Evolutionary conservation across 2,329 filamentous ascomycete genomes (phyloP).

Genomic region (Domatiomyces catenatus): DNA sequence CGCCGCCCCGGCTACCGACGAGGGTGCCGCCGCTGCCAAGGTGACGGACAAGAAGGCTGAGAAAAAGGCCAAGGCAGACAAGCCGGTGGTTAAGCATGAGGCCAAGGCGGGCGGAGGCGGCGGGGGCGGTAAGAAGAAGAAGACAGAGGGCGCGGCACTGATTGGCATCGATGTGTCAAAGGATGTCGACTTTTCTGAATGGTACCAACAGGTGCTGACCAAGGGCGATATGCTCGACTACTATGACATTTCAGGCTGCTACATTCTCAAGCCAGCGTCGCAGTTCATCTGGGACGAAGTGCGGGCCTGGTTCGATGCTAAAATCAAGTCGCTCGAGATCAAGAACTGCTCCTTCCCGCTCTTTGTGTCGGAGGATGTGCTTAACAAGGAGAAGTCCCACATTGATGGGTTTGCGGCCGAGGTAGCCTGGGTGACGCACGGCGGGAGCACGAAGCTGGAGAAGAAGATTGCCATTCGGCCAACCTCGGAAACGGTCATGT

Average conservation of each 20-base stretch:
- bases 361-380: constrained; percentile 81
- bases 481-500: constrained; percentile 70
- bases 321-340: constrained; percentile 81
- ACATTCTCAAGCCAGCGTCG: constrained; percentile 66
- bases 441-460: constrained; percentile 84
- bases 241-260: constrained; percentile 95
- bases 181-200: constrained; percentile 72
- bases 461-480: constrained; percentile 57
- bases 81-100: constrained; percentile 29
- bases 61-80: constrained; percentile 27
- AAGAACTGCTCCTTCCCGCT: constrained; percentile 95
- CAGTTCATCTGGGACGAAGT: constrained; percentile 56
- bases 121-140: constrained; percentile 27
- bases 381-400: constrained; percentile 80
- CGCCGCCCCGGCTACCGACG: neutral
- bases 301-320: constrained; percentile 40
- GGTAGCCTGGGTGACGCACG: constrained; percentile 41
- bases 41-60: constrained; percentile 33
- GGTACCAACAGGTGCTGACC: constrained; percentile 95
- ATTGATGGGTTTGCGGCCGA: constrained; percentile 92
- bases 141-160: constrained; percentile 46
- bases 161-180: constrained; percentile 83
- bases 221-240: constrained; percentile 98
- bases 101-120: constrained; percentile 22
- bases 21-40: neutral